Base-by-base conservation (phyloP, 495 filamentous ascomycete species). In the Penicillium steckii region DNA sequence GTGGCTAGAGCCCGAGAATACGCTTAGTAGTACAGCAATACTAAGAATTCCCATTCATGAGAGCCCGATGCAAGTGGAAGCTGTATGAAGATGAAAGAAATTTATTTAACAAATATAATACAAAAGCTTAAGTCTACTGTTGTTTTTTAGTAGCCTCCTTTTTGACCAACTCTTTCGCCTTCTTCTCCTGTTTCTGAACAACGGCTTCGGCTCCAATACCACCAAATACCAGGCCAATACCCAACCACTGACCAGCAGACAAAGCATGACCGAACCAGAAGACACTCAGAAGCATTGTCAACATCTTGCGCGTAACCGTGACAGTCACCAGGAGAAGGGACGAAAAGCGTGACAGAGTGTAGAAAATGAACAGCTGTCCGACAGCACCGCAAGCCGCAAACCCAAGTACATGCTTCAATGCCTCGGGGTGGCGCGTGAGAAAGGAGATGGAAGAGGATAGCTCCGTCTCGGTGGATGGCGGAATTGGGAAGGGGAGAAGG, bases 321-420 rank as follows among this genome's bases (percentile, higher is more conserved):
- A 98, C 91, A 8, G 94, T 98, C 10, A 97, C 94, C 23, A 98
- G 84, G 44, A 97, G 79, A 49, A 98, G 77, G 8, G 87, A 91
- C 27, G 89, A 94, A 73, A 98, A 98, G 30, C 86, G 86, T 12
- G 89, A 86, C 29, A 98, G 80, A 0, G 95, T 96, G 72, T 96
- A 91, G 79, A 96, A 98, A 56, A 98, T 97, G 67, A 98, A 98
- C 6, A 97, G 82, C 74, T 98, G 94, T 6, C 94, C 94, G 10
- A 98, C 71, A 24, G 91, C 94, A 12, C 94, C 94, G 63, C 91
- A 97, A n/a, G 86, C 80, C 18, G 91, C 88, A 65, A 98, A 98
- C 2, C 85, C 88, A 22, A 97, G 71, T 8, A 98, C 90, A 62
- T 96, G 88, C 58, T 84, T 83, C 66, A 88, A 83, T 8, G 93